These are phyloP conservation scores for Sedum album DNA, from an alignment of 164 flowering plant genomes.

Conservation along the genomic window DNA sequence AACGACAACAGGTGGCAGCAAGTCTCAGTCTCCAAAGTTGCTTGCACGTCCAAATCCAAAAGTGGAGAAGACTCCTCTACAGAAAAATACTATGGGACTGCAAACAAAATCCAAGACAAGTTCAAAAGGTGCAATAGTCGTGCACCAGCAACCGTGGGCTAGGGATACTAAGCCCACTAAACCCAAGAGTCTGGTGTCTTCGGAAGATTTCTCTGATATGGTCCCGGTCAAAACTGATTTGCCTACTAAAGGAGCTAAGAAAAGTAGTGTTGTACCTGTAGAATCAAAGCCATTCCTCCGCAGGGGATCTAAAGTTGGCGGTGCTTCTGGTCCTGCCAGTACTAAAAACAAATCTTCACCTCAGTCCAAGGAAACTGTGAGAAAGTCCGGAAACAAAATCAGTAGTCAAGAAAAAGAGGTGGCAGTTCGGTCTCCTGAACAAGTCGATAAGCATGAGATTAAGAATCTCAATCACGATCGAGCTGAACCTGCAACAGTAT, in stretches of 20 bases:
- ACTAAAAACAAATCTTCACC: constrained; percentile 32
- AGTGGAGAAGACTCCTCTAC: constrained; percentile 33
- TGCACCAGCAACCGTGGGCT: constrained; percentile 25
- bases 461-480: constrained; percentile 13
- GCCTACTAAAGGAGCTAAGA: constrained; percentile 56
- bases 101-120: constrained; percentile 22
- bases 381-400: constrained; percentile 18
- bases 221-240: constrained; percentile 46
- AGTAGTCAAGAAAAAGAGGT: constrained; percentile 29
- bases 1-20: constrained; percentile 38
- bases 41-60: constrained; percentile 32
- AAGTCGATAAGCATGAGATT: constrained; percentile 20
- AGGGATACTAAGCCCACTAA: constrained; percentile 34
- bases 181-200: constrained; percentile 21
- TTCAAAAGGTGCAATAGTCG: constrained; percentile 29
- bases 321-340: constrained; percentile 24
- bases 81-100: constrained; percentile 25
- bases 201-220: constrained; percentile 29
- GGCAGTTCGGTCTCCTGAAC: constrained; percentile 20
- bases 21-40: constrained; percentile 30
- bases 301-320: constrained; percentile 42
- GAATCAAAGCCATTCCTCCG: constrained; percentile 70
- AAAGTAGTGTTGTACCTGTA: constrained; percentile 78
- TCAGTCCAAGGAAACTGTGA: constrained; percentile 28
- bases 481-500: constrained; percentile 20